Evolutionary conservation across 768 basidiomycete genomes (phyloP).

Genomic region (Boletus vermiculosoides): DNA sequence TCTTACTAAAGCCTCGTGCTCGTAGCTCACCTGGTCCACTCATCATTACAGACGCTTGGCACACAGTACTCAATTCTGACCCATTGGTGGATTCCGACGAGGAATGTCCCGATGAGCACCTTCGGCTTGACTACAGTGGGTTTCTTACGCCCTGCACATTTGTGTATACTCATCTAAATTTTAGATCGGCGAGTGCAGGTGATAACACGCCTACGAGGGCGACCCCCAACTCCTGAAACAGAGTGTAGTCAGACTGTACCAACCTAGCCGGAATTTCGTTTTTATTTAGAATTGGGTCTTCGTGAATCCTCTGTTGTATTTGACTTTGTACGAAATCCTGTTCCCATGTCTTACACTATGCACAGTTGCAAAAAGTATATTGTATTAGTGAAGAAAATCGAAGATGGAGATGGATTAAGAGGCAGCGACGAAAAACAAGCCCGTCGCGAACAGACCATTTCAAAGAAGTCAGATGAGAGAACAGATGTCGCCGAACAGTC

Average conservation of each 20-base stretch:
- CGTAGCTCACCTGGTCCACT: conserved; percentile 10
- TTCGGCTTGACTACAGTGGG: conserved; percentile 65
- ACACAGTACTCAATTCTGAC: conserved; percentile 61
- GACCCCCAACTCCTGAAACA: conserved; percentile 55
- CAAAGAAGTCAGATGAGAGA: conserved; percentile 26
- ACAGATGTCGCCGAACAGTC: conserved; percentile 31
- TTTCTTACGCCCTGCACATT: conserved; percentile 3
- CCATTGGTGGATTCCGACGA: conserved; percentile 78
- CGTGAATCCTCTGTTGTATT: conserved; percentile 1
- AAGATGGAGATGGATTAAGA: conserved; percentile 14
- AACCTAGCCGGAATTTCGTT: not conserved
- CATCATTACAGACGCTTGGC: conserved; percentile 62
- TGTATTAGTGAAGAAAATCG: conserved; percentile 21
- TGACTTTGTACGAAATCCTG: not conserved
- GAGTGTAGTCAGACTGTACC: conserved; percentile 23
- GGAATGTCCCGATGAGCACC: conserved; percentile 61
- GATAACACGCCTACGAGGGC: conserved; percentile 56
- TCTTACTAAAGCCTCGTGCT: not conserved
- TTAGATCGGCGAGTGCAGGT: conserved; percentile 61
- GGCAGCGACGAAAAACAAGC: conserved; percentile 9
- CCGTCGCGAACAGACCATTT: conserved; percentile 13
- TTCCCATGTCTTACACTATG: conserved; percentile 14
- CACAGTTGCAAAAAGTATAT: conserved; percentile 26
- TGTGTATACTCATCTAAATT: conserved; percentile 9
- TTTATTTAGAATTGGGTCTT: not conserved